A percentile compares a stretch with the other conserved stretches of the same genome.
Conservation (phyloP, 2,329 filamentous ascomycete species). For the Daldinia sp. region DNA sequence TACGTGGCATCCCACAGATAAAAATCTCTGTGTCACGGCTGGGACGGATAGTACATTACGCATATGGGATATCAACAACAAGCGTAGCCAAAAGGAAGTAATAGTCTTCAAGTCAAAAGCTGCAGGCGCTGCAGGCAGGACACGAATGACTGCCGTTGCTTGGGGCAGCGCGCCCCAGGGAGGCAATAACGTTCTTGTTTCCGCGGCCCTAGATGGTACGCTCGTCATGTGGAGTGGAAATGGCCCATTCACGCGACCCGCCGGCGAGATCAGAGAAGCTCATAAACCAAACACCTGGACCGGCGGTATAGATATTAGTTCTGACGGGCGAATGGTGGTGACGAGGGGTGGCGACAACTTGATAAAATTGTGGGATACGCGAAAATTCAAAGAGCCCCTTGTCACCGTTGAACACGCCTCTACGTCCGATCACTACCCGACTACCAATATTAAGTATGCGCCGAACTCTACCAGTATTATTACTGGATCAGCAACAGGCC, state of each 20-base stretch:
- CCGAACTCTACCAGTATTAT: conserved; percentile 85
- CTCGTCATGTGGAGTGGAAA: conserved; percentile 92
- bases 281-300: conserved; percentile 89
- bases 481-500: conserved; percentile 84
- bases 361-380: conserved; percentile 96
- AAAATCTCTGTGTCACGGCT: conserved; percentile 85
- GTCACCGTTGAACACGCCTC: conserved; percentile 81
- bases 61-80: conserved; percentile 96
- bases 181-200: conserved; percentile 79
- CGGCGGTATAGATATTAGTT: conserved; percentile 87
- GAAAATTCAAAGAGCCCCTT: conserved; percentile 92
- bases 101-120: conserved; percentile 94
- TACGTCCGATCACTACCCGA: conserved; percentile 83
- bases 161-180: conserved; percentile 83
- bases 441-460: conserved; percentile 88
- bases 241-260: conserved; percentile 82
- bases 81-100: conserved; percentile 88
- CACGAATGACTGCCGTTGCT: conserved; percentile 89
- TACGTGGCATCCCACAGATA: conserved; percentile 89
- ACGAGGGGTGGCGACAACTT: conserved; percentile 90
- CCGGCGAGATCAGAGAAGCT: conserved; percentile 83
- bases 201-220: conserved; percentile 86
- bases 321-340: conserved; percentile 88
- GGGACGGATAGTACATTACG: conserved; percentile 94
- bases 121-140: conserved; percentile 87